Base-by-base conservation (phyloP, 2,329 filamentous ascomycete species). In the Phaeoacremonium minimum region DNA sequence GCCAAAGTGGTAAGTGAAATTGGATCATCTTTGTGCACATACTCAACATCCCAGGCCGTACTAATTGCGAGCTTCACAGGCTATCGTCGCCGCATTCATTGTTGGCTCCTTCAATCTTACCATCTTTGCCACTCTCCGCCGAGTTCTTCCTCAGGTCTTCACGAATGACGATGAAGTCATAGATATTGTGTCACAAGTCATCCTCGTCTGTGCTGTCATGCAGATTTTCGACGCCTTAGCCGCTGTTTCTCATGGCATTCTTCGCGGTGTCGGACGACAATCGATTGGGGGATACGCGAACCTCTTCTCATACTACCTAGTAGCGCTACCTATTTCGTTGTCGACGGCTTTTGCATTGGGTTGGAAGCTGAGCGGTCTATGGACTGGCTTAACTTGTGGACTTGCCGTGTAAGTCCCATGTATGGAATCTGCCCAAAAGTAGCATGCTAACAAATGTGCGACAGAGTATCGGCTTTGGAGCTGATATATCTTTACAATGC, bases 251-350 rank as follows among this genome's bases (percentile, higher is more conserved):
- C 84, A 84, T 46, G 84, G 84, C 32, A 71, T 87, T 15, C 64
- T 89, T 13, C 68, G 84, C 30, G 84, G 84, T 4, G 63, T 88
- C 4, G 84, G 84, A 1, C 66, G 80, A 19, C 84, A 88, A 55
- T 76, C 80, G 40, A 71, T 87, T 32, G 84, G 84, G 3, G 82
- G 83, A 1, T 87, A 82, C 51, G 74, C 85, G 2, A 83, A 83
- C 44, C 56, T 88, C 1, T 77, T 85, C 43, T 80, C 77, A 16
- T 88, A 88, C 58, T 89, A 88, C 58, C 67, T 67, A 12, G 68
- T 88, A 29, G 84, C 82, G 1, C 70, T 89, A 57, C 84, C 85
- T 0, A 74, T 88, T 28, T 80, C 76, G 45, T 80, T 87, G 47
- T 75, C 74, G 6, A 75, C 75, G 0, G 79, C 75, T 0, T 88